phyloP scores from a whole-genome alignment of 1,139 yeast genomes.

The Protomyces inundatus region DNA sequence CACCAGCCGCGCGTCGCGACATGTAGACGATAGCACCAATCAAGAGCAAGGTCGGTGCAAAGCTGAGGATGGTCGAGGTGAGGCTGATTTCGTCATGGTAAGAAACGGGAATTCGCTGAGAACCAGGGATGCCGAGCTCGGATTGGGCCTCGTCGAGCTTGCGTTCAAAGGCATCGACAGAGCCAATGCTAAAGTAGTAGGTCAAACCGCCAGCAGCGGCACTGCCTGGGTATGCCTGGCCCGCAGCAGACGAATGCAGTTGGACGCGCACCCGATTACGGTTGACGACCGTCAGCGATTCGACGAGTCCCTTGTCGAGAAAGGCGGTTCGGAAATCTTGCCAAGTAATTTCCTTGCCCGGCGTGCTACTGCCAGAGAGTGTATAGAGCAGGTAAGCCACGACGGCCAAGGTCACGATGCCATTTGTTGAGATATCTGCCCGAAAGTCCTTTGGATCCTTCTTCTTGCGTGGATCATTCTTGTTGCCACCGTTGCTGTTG shows the following conservation, averaged over 20 bases:
- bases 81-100: conserved; percentile 66
- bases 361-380: conserved; percentile 28
- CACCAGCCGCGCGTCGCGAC: conserved; percentile 56
- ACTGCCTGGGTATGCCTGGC: conserved; percentile 34
- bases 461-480: conserved; percentile 19
- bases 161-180: conserved; percentile 85
- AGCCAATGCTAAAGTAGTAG: conserved; percentile 75
- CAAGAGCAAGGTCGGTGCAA: conserved; percentile 75
- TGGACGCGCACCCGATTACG: conserved; percentile 74
- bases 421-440: conserved; percentile 22
- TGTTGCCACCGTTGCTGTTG: conserved; percentile 1
- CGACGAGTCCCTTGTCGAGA: conserved; percentile 77
- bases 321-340: conserved; percentile 84
- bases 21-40: conserved; percentile 81
- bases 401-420: conserved; percentile 14
- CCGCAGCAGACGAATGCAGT: conserved; percentile 52
- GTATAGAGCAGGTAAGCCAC: conserved; percentile 24
- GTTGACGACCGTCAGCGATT: conserved; percentile 69
- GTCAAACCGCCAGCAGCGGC: conserved; percentile 33
- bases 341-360: conserved; percentile 56
- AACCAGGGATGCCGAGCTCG: conserved; percentile 56
- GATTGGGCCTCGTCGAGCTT: conserved; percentile 72
- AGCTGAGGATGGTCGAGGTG: conserved; percentile 60
- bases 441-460: conserved; percentile 14
- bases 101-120: conserved; percentile 74